A percentile compares a stretch with the other conserved stretches of the same genome.
Evolutionary conservation across 179 eudicot genomes (phyloP).

Genomic region (Corrigiola litoralis): DNA sequence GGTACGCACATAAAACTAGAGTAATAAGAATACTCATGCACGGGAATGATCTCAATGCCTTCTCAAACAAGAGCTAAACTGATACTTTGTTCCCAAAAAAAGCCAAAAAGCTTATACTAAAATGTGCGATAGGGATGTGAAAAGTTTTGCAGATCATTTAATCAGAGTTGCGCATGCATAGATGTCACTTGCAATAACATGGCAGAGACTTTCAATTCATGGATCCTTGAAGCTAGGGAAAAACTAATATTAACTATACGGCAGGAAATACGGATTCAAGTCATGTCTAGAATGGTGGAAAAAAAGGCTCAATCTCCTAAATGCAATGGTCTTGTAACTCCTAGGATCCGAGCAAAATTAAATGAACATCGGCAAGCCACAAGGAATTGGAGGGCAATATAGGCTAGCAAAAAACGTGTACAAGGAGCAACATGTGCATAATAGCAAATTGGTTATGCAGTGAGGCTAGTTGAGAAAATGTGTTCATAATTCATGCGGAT

Average conservation of each 20-base stretch:
- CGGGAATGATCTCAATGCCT: no score
- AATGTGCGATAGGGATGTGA: slow-evolving; percentile 14
- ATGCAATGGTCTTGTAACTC: background rate
- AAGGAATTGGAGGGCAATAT: background rate
- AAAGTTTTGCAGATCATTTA: slow-evolving; percentile 6
- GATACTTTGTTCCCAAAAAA: no score
- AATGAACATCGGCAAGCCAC: background rate
- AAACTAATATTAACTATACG: slow-evolving; percentile 9
- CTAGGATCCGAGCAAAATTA: background rate
- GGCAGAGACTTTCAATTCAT: slow-evolving; percentile 14
- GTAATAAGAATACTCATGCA: background rate
- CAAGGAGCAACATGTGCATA: slow-evolving; percentile 5
- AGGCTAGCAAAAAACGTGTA: slow-evolving; percentile 5
- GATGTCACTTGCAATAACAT: slow-evolving; percentile 6
- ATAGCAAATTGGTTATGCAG: background rate
- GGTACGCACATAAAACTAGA: background rate
- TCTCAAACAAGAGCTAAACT: no score
- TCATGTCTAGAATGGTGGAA: slow-evolving; percentile 8
- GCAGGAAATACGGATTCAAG: slow-evolving; percentile 1
- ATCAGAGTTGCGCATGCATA: background rate
- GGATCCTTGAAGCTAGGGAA: slow-evolving; percentile 13
- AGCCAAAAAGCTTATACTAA: background rate
- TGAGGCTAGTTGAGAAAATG: background rate
- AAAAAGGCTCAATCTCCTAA: background rate
- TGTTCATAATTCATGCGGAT: slow-evolving; percentile 2